Percentiles rank a stretch among this genome's conserved stretches.
phyloP scores from a whole-genome alignment of 768 basidiomycete genomes.

The Suillus luteus region DNA sequence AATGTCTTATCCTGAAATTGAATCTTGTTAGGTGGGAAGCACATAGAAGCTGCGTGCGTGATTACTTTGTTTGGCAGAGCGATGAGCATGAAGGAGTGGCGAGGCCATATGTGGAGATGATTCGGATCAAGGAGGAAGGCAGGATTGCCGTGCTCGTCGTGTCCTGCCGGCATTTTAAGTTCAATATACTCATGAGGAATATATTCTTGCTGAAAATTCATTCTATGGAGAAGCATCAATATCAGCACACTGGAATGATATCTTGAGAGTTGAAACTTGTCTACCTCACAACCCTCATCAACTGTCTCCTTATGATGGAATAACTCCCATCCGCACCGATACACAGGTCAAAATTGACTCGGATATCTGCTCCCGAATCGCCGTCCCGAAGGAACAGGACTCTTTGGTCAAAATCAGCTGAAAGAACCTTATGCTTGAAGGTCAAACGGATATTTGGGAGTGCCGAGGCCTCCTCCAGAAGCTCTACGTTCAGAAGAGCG shows the following conservation, averaged over 20 bases:
- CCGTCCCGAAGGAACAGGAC: slow-evolving; percentile 54
- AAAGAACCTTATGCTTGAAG: slow-evolving; percentile 81
- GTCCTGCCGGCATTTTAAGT: slow-evolving; percentile 88
- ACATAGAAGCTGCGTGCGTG: slow-evolving; percentile 23
- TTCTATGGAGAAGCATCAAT: slow-evolving; percentile 49
- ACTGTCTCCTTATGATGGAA: slow-evolving; percentile 85
- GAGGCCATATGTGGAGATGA: slow-evolving; percentile 99
- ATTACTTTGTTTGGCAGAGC: slow-evolving; percentile 94
- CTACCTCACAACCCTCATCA: slow-evolving; percentile 91
- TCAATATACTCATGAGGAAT: slow-evolving; percentile 96
- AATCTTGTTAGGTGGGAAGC: slow-evolving; percentile 28
- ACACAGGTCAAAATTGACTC: slow-evolving; percentile 71
- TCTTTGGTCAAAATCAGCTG: slow-evolving; percentile 73
- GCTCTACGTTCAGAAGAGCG: slow-evolving; percentile 78
- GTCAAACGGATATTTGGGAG: slow-evolving; percentile 63
- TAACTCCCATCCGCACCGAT: slow-evolving; percentile 95
- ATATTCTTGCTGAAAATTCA: slow-evolving; percentile 95
- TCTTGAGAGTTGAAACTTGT: slow-evolving; percentile 11
- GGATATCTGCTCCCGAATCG: slow-evolving; percentile 42
- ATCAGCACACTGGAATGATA: slow-evolving; percentile 7
- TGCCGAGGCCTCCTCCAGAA: slow-evolving; percentile 76
- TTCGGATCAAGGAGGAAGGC: slow-evolving; percentile 87
- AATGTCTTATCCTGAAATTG: slow-evolving; percentile 85
- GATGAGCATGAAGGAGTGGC: slow-evolving; percentile 99
- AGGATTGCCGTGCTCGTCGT: slow-evolving; percentile 57